Evolutionary conservation across 108 stramenopile genomes (phyloP), one percentile per base, ranked within the genome.

Genomic region (Discostella stelligeroides): DNA sequence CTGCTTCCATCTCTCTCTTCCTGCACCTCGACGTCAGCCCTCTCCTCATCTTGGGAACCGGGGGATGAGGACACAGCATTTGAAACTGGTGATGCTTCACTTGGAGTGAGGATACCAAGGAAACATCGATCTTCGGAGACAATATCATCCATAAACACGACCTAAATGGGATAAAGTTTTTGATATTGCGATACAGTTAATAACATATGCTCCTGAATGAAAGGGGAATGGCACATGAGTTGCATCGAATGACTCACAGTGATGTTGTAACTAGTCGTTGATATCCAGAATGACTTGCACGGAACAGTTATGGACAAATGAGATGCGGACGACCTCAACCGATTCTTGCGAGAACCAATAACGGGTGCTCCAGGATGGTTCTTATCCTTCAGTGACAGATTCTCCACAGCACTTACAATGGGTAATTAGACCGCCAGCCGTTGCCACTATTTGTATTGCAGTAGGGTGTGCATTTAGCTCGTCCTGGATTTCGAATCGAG

Each of bases 251-350:
- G 21, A 65, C 72, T 68, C 48, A 75, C 75, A 43, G 75, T 68
- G 37, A 75, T 60, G 21, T 75, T 66, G 47, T 63, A 75, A n/a
- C 34, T 28, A 25, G 7, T 56, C 1, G n/a, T 7, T 37, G 66
- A 38, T 1, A 37, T 13, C 4, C 53, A 50, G 48, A 68, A 62
- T 23, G 51, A 39, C 42, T 68, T 67, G 45, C 56, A 53, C 9
- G 75, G 66, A 54, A 75, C 66, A 24, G 66, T 75, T 25, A 75
- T 75, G 11, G 75, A 75, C 75, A 75, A 57, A 56, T 68, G 66
- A 34, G 75, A 68, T 53, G 73, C 55, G 4, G 54, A 47, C 12
- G 56, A 18, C 29, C 15, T 23, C 45, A 17, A 28, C 42, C 25
- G 27, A 4, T 63, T 29, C 25, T 63, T 7, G 57, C 28, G 57